These are phyloP conservation scores for Friedmanniomyces endolithicus DNA, from an alignment of 495 filamentous ascomycete species.

Conservation along the genomic window DNA sequence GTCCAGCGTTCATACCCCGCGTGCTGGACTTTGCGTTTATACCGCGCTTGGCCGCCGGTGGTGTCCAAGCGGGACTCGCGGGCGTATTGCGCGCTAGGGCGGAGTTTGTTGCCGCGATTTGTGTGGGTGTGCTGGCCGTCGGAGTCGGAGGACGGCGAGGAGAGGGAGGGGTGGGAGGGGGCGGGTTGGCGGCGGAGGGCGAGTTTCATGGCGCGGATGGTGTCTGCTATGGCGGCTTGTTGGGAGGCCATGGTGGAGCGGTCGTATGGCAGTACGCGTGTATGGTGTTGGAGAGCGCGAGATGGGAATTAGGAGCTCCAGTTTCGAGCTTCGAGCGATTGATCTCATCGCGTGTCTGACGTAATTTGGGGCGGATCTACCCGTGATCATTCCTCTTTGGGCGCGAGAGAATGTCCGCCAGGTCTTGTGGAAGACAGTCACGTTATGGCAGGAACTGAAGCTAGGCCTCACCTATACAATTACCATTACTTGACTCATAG, in stretches of 20 bases:
- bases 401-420: too few relatives aligned
- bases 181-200: slow-evolving; percentile 35
- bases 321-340: too few relatives aligned
- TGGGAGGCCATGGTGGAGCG: slow-evolving; percentile 57
- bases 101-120: slow-evolving; percentile 87
- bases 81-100: slow-evolving; percentile 66
- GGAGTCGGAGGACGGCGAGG: slow-evolving; percentile 58
- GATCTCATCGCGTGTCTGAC: too few relatives aligned
- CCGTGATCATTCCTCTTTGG: too few relatives aligned
- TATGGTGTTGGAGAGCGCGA: too few relatives aligned
- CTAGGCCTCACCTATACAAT: too few relatives aligned
- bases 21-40: slow-evolving; percentile 72
- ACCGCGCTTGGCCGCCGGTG: slow-evolving; percentile 57
- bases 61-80: slow-evolving; percentile 62
- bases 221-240: slow-evolving; percentile 56
- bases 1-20: slow-evolving; percentile 75
- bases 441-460: too few relatives aligned
- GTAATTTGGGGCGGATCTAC: too few relatives aligned
- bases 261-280: too few relatives aligned
- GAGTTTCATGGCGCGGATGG: slow-evolving; percentile 64
- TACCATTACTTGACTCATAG: too few relatives aligned
- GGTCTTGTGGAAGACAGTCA: too few relatives aligned
- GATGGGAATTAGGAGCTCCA: too few relatives aligned
- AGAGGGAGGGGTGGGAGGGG: slow-evolving; percentile 4
- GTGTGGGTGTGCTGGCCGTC: slow-evolving; percentile 44